A percentile compares a stretch with the other conserved stretches of the same genome.
Conservation (phyloP, 345 rosid species). For the Gossypium thurberi region DNA sequence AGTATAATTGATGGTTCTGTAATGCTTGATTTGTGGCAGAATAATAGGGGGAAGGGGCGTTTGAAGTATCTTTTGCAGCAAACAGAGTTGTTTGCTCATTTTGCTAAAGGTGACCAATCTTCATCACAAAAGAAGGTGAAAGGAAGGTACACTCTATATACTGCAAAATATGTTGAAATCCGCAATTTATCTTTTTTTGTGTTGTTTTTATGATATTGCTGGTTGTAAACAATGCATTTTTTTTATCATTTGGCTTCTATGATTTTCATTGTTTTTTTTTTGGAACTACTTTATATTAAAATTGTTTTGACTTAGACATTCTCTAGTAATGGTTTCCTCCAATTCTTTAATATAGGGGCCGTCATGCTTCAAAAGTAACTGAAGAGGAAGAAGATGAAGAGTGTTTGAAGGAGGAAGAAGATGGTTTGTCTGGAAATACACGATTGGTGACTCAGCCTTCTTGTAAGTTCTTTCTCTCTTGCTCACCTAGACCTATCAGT, state of each 20-base stretch:
- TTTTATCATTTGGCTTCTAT: not conserved
- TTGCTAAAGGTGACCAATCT: slow-evolving; percentile 81
- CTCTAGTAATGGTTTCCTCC: not conserved
- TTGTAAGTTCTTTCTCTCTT: slow-evolving; percentile 41
- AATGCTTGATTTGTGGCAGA: slow-evolving; percentile 38
- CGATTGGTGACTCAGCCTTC: slow-evolving; percentile 91
- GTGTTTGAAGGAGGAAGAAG: slow-evolving; percentile 92
- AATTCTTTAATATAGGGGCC: slow-evolving; percentile 52
- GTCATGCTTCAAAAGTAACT: slow-evolving; percentile 93
- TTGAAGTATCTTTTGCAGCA: slow-evolving; percentile 90
- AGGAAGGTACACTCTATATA: slow-evolving; percentile 58
- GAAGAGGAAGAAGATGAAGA: slow-evolving; percentile 99
- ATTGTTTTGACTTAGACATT: not conserved
- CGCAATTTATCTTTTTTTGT: not conserved
- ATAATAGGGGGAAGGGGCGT: slow-evolving; percentile 82
- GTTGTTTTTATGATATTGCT: not conserved
- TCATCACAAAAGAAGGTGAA: slow-evolving; percentile 63
- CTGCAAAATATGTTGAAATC: not conserved
- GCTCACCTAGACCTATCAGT: not conserved
- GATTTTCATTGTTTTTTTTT: not conserved
- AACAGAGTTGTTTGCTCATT: slow-evolving; percentile 95
- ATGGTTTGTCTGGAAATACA: slow-evolving; percentile 71
- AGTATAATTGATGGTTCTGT: not conserved
- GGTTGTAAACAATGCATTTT: not conserved
- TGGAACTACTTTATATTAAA: not conserved